These are phyloP conservation scores for Camelina laxa DNA, from an alignment of 345 rosid species.

Conservation along the genomic window DNA sequence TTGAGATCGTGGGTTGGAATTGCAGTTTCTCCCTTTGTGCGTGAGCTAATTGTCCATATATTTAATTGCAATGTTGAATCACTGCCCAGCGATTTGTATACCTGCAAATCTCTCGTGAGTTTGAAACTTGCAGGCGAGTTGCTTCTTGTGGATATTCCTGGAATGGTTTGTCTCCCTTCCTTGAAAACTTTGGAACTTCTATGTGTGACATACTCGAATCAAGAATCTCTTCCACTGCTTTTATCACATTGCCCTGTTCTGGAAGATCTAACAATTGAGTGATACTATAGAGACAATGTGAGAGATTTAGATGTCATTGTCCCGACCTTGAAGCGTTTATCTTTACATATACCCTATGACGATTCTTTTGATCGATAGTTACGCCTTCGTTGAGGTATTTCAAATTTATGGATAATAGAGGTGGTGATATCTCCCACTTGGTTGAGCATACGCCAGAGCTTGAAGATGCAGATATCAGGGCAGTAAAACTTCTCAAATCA, in stretches of 20 bases:
- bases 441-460: neutral
- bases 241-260: neutral
- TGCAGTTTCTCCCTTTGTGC: neutral
- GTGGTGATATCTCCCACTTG: too few relatives aligned
- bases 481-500: neutral
- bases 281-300: neutral
- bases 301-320: neutral
- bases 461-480: neutral
- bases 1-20: neutral
- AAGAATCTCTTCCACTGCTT: neutral
- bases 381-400: neutral
- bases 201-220: neutral
- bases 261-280: neutral
- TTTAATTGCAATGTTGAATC: too few relatives aligned
- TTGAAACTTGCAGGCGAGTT: neutral
- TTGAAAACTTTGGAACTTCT: neutral
- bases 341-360: neutral
- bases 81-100: neutral
- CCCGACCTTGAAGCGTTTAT: neutral
- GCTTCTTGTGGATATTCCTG: constrained; percentile 1
- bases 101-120: neutral
- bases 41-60: neutral
- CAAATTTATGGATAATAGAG: neutral
- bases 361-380: neutral
- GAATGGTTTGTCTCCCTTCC: neutral